phyloP scores from a whole-genome alignment of 2,329 filamentous ascomycete species.

The Plectosphaerella plurivora region DNA sequence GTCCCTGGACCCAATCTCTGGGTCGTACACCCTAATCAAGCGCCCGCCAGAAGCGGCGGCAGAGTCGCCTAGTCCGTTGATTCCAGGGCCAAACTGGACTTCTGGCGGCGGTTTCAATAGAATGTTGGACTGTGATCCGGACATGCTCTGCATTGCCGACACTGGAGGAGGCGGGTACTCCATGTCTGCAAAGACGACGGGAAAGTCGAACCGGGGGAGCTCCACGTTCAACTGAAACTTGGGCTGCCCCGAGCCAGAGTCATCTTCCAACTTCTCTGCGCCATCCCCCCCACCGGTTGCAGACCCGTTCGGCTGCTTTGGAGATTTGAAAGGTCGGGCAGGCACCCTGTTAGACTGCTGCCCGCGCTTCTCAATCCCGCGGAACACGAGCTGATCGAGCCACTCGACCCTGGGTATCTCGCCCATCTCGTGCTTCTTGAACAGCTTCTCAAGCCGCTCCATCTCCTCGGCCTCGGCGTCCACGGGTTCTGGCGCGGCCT shows the following conservation, averaged over 20 bases:
- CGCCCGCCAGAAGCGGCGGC: constrained; percentile 48
- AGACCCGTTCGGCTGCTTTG: constrained; percentile 24
- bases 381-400: constrained; percentile 92
- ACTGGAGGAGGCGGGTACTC: constrained; percentile 85
- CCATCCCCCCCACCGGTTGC: constrained; percentile 34
- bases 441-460: constrained; percentile 80
- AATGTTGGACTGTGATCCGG: constrained; percentile 61
- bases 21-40: constrained; percentile 85
- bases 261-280: constrained; percentile 38
- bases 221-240: constrained; percentile 81
- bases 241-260: constrained; percentile 19
- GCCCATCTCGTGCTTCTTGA: constrained; percentile 98
- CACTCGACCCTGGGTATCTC: constrained; percentile 91
- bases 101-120: constrained; percentile 78
- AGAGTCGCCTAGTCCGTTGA: constrained; percentile 61
- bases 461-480: constrained; percentile 79
- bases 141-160: constrained; percentile 65
- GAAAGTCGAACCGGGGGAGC: constrained; percentile 90
- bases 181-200: constrained; percentile 89
- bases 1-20: constrained; percentile 81
- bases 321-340: constrained; percentile 14
- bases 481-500: constrained; percentile 43
- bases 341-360: constrained; percentile 60
- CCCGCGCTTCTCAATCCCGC: constrained; percentile 76
- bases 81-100: constrained; percentile 85